phyloP scores from a whole-genome alignment of 129 eudicot genomes.

The Sambucus nigra region DNA sequence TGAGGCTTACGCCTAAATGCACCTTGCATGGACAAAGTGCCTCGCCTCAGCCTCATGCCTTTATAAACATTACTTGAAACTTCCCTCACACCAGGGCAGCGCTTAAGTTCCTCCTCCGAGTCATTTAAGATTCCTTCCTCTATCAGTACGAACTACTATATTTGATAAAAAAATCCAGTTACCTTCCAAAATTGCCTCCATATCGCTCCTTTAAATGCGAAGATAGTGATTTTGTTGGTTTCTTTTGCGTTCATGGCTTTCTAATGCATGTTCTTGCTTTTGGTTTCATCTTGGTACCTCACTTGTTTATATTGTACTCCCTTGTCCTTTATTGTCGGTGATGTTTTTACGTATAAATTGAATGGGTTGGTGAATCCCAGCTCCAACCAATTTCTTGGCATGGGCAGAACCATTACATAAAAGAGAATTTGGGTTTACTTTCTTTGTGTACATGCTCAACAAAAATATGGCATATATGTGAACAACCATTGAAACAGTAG shows the following conservation, averaged over 20 bases:
- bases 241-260: background rate
- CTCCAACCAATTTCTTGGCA: background rate
- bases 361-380: background rate
- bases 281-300: background rate
- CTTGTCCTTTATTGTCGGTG: too few species aligned
- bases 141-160: background rate
- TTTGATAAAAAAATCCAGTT: background rate
- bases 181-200: background rate
- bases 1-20: too few species aligned
- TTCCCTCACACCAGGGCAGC: too few species aligned
- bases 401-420: background rate
- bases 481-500: background rate
- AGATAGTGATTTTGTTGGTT: constrained; percentile 1
- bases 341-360: background rate
- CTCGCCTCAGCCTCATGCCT: too few species aligned
- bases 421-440: background rate
- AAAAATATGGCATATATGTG: background rate
- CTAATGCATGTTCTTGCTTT: background rate
- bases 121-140: background rate
- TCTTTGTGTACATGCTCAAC: background rate
- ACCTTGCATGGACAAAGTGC: too few species aligned
- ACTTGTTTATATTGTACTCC: background rate
- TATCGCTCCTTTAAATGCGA: background rate
- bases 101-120: background rate
- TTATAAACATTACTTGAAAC: too few species aligned